Conservation (phyloP, 768 basidiomycete species). For the Boletus huronensis region DNA sequence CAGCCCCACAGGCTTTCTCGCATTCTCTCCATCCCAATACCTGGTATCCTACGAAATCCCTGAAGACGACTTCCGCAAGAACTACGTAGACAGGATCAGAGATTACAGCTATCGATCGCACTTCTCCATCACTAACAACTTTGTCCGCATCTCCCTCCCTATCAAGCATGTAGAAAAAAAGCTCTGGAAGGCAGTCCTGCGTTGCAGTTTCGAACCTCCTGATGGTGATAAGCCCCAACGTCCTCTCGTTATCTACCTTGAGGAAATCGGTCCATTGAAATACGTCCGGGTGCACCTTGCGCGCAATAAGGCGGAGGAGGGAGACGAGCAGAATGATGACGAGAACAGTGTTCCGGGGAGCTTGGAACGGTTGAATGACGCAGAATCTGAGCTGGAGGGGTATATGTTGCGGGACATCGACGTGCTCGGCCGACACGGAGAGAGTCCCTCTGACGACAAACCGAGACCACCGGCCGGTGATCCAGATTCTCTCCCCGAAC, state of each 20-base stretch:
- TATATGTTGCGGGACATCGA: constrained; percentile 12
- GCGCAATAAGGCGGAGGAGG: background rate
- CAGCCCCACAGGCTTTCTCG: constrained; percentile 22
- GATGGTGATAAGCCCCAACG: constrained; percentile 6
- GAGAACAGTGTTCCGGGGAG: constrained; percentile 12
- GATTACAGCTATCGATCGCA: constrained; percentile 9
- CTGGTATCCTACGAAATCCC: constrained; percentile 21
- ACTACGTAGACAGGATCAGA: constrained; percentile 17
- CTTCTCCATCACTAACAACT: constrained; percentile 19
- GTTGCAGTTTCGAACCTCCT: constrained; percentile 22
- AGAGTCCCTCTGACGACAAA: background rate
- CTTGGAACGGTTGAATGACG: constrained; percentile 18
- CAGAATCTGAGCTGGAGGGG: constrained; percentile 8
- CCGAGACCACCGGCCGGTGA: background rate
- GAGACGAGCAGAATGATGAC: background rate
- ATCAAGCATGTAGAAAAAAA: constrained; percentile 13
- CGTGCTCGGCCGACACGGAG: constrained; percentile 4
- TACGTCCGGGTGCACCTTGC: constrained; percentile 14
- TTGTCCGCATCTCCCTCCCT: constrained; percentile 20
- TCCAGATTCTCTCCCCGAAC: constrained; percentile 5
- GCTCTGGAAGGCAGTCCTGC: constrained; percentile 22
- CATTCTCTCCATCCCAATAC: constrained; percentile 22
- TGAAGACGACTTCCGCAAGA: constrained; percentile 16
- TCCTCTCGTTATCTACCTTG: constrained; percentile 24
- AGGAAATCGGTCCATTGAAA: constrained; percentile 9